Conservation (phyloP, 352 stramenopile genomes). For the Globisporangium okanoganense region DNA sequence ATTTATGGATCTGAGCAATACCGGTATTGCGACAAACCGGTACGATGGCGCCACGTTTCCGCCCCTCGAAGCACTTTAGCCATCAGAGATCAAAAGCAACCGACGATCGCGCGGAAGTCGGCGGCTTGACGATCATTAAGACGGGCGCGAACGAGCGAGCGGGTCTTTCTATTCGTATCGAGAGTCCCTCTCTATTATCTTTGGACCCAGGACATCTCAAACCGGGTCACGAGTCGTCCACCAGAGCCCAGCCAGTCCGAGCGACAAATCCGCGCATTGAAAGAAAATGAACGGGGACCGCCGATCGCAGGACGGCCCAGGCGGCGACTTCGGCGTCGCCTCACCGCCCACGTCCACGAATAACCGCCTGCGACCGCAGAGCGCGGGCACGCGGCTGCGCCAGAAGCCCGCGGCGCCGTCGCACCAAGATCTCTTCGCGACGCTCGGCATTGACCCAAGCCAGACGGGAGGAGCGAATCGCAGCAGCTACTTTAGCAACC, state of each 20-base stretch:
- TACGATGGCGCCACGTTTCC: constrained; percentile 11
- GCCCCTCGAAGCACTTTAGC: neutral
- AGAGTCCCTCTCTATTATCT: neutral
- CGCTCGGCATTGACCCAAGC: constrained; percentile 35
- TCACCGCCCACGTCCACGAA: constrained; percentile 3
- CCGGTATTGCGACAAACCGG: too few species aligned
- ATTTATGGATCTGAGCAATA: too few species aligned
- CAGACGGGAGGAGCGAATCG: constrained; percentile 26
- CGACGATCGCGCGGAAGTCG: neutral
- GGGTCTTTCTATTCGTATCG: neutral
- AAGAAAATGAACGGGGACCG: constrained; percentile 16
- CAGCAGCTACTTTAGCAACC: constrained; percentile 20
- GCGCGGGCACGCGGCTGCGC: constrained; percentile 52
- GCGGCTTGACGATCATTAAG: neutral
- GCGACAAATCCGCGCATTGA: too few species aligned
- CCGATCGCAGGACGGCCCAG: constrained; percentile 13
- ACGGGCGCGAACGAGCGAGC: neutral
- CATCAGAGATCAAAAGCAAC: neutral
- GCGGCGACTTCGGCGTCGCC: constrained; percentile 15
- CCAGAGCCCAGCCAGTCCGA: too few species aligned
- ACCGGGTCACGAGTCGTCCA: too few species aligned
- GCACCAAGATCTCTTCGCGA: constrained; percentile 52
- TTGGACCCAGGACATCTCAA: too few species aligned
- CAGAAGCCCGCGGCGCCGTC: constrained; percentile 41
- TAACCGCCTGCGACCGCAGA: constrained; percentile 32